Percentiles rank a stretch among this genome's conserved stretches.
Conservation (phyloP, 257 asterid species). For the Scutellaria galericulata region DNA sequence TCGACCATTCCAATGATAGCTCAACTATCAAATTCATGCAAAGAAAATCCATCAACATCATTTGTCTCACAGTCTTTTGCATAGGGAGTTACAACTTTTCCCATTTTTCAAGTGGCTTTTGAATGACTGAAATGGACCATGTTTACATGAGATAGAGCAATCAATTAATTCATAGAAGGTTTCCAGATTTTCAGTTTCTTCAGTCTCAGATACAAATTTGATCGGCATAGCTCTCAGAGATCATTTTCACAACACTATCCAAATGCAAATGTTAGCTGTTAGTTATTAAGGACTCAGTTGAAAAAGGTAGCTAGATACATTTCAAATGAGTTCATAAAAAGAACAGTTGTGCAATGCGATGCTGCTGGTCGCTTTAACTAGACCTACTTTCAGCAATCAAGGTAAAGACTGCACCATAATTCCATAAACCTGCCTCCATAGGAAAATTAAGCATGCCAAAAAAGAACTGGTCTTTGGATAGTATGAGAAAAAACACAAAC, state of each 20-base stretch:
- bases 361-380: constrained; percentile 27
- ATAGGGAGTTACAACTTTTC: constrained; percentile 12
- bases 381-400: constrained; percentile 20
- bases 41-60: too few relatives aligned
- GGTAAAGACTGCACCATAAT: constrained; percentile 26
- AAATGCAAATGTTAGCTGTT: constrained; percentile 9
- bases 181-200: constrained; percentile 9
- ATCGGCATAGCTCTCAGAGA: constrained; percentile 26
- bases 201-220: constrained; percentile 26
- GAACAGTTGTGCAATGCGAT: constrained; percentile 26
- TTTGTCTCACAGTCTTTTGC: not conserved
- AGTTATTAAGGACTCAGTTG: not conserved
- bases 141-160: constrained; percentile 3
- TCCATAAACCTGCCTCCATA: constrained; percentile 32
- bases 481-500: constrained; percentile 28
- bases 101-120: constrained; percentile 11
- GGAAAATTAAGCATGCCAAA: constrained; percentile 4
- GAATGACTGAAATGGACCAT: constrained; percentile 17
- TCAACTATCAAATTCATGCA: too few relatives aligned
- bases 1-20: too few relatives aligned
- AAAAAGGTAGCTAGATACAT: constrained; percentile 23
- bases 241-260: constrained; percentile 11
- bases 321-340: constrained; percentile 20
- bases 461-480: not conserved
- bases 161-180: not conserved